Base-by-base conservation (phyloP, 768 basidiomycete species). In the Suillus tomentosus region DNA sequence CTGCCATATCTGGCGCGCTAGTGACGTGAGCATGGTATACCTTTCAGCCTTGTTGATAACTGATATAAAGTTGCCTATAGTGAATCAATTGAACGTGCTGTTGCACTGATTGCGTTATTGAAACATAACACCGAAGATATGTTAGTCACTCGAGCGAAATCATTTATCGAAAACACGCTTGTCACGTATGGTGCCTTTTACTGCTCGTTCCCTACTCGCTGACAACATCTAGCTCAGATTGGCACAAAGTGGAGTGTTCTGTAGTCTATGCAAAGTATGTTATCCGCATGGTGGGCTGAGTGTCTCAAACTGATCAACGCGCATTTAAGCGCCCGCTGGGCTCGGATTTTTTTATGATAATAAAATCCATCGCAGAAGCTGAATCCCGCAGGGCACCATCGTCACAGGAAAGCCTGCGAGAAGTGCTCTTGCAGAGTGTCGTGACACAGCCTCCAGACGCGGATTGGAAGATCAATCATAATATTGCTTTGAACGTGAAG, bases 341-440 rank as follows among this genome's bases (percentile, higher is more conserved):
- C 56, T 70, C 71, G 13, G 79, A 83, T 3, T 82, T 88, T 67
- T 89, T 90, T 69, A 62, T 71, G 10, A 82, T 87, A 24, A 68
- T 91, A 53, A 81, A 80, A 62, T 79, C 85, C 59, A 77, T 86
- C 19, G 70, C 79, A 8, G 77, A 79, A 40, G 72, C 70, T 3
- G 76, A 78, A 61, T 76, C 76, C 5, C 80, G 78, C 54, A 71
- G 73, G 1, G 65, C 66, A 37, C 70, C 72, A 14, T 56, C 68
- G 15, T 53, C 72, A 36, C 64, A 74, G 22, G 75, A 79, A 15
- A 72, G 69, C 61, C 69, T 87, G 22, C 78, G 81, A 54, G 85
- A 86, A 59, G 71, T 74, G 3, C 76, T 89, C 37, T 79, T 90
- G n/a, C 83, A 85, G 8, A 87, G 88, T 65, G 81, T 84, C 1